These are phyloP conservation scores for Lachnellula hyalina DNA, from an alignment of 2,329 filamentous ascomycete species.

Conservation along the genomic window DNA sequence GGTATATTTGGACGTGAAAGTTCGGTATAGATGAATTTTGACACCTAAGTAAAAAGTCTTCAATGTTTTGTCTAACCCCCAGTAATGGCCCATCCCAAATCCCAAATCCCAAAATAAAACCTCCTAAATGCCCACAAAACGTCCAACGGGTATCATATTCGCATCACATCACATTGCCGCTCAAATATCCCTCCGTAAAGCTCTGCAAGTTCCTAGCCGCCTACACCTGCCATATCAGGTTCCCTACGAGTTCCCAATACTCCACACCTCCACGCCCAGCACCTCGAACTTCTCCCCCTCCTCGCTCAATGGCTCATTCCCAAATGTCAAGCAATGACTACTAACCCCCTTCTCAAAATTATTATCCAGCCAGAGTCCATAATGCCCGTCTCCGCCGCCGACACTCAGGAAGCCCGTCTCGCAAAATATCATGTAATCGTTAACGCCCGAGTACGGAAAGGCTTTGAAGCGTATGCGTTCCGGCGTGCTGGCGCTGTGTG, in stretches of 20 bases:
- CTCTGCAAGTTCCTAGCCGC: not conserved
- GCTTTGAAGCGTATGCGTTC: conserved; percentile 91
- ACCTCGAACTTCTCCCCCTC: conserved; percentile 90
- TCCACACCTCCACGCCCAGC: conserved; percentile 89
- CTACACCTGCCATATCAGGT: not conserved
- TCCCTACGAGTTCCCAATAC: conserved; percentile 57
- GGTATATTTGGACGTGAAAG: too few species aligned
- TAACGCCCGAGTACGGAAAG: conserved; percentile 91
- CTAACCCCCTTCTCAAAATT: conserved; percentile 79
- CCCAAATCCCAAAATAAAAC: not conserved
- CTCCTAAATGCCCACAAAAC: not conserved
- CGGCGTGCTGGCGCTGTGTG: conserved; percentile 45
- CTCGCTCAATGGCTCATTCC: conserved; percentile 89
- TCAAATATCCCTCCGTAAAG: not conserved
- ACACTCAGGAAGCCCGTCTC: conserved; percentile 79
- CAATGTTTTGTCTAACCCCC: not conserved
- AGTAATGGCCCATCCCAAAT: not conserved
- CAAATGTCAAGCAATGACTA: conserved; percentile 81
- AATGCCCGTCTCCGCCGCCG: conserved; percentile 83
- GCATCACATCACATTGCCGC: not conserved
- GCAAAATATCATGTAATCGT: conserved; percentile 95
- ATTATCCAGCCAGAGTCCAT: conserved; percentile 90
- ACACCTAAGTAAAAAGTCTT: not conserved
- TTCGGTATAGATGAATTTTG: too few species aligned
- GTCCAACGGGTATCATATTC: conserved; percentile 7